Conservation (phyloP, 129 eudicot species). For the Centella asiatica region DNA sequence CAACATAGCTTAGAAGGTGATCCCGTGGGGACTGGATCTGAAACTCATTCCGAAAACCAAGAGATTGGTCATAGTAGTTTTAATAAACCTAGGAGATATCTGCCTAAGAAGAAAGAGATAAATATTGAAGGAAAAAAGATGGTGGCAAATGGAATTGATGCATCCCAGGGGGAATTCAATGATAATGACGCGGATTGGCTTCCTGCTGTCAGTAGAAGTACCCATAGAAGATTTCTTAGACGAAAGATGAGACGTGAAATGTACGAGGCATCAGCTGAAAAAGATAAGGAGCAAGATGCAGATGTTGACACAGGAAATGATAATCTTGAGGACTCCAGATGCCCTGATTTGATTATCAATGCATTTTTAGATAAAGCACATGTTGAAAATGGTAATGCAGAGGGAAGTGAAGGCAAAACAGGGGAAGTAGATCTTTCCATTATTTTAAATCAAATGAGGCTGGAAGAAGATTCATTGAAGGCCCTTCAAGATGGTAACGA, state of each 20-base stretch:
- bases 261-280: conserved; percentile 36
- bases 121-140: conserved; percentile 70
- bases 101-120: conserved; percentile 57
- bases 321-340: conserved; percentile 27
- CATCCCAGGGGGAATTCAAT: conserved; percentile 69
- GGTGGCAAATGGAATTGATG: conserved; percentile 87
- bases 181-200: conserved; percentile 67
- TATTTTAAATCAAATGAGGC: conserved; percentile 58
- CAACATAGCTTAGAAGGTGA: conserved; percentile 29
- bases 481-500: conserved; percentile 15
- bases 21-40: conserved; percentile 39
- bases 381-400: conserved; percentile 17
- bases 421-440: conserved; percentile 44
- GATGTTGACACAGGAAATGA: conserved; percentile 23
- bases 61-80: conserved; percentile 26
- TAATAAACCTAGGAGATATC: conserved; percentile 32
- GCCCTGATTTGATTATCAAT: conserved; percentile 30
- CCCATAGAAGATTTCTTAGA: conserved; percentile 80
- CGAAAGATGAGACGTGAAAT: conserved; percentile 86
- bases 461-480: conserved; percentile 39
- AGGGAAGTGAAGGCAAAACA: conserved; percentile 17
- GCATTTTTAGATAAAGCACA: conserved; percentile 28
- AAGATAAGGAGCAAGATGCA: conserved; percentile 33
- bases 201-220: conserved; percentile 95
- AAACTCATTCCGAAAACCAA: conserved; percentile 24